phyloP scores from a whole-genome alignment of 176 grass and related monocot species.

The Phoenix dactylifera region DNA sequence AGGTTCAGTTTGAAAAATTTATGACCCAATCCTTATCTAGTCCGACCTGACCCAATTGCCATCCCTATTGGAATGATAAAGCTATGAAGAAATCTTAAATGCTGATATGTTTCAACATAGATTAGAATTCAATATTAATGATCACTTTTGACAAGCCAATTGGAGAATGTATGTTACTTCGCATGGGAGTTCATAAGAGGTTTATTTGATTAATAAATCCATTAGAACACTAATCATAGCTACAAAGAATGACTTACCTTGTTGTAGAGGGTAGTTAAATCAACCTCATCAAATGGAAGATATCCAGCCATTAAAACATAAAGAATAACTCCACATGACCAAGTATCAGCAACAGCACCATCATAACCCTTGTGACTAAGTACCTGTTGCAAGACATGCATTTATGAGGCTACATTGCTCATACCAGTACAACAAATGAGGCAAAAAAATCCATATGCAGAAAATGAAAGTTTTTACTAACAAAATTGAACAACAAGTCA shows the following conservation, averaged over 20 bases:
- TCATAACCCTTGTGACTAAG: constrained; percentile 95
- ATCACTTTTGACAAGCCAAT: no score
- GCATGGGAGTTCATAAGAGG: neutral
- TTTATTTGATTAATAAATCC: neutral
- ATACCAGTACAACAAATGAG: no score
- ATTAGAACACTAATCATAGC: neutral
- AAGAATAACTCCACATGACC: constrained; percentile 96
- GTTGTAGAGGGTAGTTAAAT: constrained; percentile 91
- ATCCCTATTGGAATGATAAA: no score
- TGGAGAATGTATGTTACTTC: neutral
- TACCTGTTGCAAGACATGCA: constrained; percentile 44
- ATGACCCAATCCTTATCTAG: no score
- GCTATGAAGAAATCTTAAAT: no score
- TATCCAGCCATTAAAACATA: constrained; percentile 93
- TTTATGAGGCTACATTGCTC: neutral
- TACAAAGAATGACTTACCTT: constrained; percentile 51
- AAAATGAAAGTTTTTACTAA: no score
- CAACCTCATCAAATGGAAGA: constrained; percentile 97
- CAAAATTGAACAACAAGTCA: no score
- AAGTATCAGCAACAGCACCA: constrained; percentile 91
- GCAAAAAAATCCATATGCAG: no score
- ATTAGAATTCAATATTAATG: no score
- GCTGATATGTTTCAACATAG: no score
- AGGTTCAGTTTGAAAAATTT: no score
- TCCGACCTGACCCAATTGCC: no score